These are phyloP conservation scores for Odonthalia washingtoniensis DNA, from an alignment of 31 red algal genomes.

Conservation along the genomic window DNA sequence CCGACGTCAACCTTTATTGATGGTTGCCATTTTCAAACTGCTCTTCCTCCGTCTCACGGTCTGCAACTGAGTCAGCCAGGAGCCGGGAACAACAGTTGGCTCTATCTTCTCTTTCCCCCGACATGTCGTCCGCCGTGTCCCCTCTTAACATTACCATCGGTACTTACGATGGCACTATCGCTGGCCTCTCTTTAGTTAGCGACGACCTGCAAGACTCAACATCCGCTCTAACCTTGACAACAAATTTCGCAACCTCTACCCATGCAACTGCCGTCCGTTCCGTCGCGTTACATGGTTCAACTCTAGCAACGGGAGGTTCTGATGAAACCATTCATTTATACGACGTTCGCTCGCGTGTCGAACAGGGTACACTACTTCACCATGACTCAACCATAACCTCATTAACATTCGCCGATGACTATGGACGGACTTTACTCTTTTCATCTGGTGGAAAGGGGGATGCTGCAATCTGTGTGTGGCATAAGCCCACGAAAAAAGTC, in stretches of 20 bases:
- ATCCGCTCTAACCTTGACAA: constrained; percentile 30
- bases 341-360: constrained; percentile 38
- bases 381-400: constrained; percentile 57
- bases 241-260: constrained; percentile 49
- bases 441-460: constrained; percentile 48
- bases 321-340: constrained; percentile 65
- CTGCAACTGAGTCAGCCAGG: too few species aligned
- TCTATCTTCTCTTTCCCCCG: too few species aligned
- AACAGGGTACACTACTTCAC: constrained; percentile 40
- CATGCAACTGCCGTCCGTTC: constrained; percentile 53
- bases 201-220: constrained; percentile 35
- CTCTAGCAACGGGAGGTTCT: constrained; percentile 43
- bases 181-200: constrained; percentile 38
- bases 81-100: too few species aligned
- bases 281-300: constrained; percentile 38
- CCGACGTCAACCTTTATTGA: too few species aligned
- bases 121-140: too few species aligned
- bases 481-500: too few species aligned
- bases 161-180: constrained; percentile 60
- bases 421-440: constrained; percentile 46
- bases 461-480: constrained; percentile 61
- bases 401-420: constrained; percentile 45
- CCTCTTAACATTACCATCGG: constrained; percentile 42
- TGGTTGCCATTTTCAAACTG: too few species aligned
- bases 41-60: too few species aligned